Percentiles rank a stretch among this genome's conserved stretches.
phyloP scores from a whole-genome alignment of 371 early-diverging fungal species.

The Blastocladiella emersonii region DNA sequence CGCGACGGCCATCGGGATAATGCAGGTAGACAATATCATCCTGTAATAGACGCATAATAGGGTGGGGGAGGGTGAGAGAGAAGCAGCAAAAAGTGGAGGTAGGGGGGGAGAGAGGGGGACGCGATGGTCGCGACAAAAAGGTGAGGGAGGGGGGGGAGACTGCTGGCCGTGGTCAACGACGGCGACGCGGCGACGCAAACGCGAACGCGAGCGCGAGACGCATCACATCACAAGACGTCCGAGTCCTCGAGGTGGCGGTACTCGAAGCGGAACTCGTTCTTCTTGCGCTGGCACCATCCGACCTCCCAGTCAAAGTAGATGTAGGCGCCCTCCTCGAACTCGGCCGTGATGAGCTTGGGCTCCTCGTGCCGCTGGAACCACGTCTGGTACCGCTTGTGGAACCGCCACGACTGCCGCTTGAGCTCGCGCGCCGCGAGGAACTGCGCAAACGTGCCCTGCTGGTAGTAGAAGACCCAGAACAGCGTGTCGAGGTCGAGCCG shows the following conservation, averaged over 20 bases:
- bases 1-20: too few relatives aligned
- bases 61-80: too few relatives aligned
- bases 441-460: conserved; percentile 92
- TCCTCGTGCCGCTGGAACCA: conserved; percentile 99
- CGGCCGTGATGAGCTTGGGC: conserved; percentile 90
- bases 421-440: conserved; percentile 91
- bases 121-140: too few relatives aligned
- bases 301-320: conserved; percentile 98
- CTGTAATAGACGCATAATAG: too few relatives aligned
- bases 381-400: conserved; percentile 95
- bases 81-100: too few relatives aligned
- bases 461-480: conserved; percentile 98
- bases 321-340: conserved; percentile 97
- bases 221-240: not conserved
- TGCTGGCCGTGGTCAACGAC: too few relatives aligned
- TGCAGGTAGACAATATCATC: too few relatives aligned
- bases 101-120: too few relatives aligned
- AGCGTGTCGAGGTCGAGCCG: conserved; percentile 93
- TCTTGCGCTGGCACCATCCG: conserved; percentile 95
- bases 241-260: conserved; percentile 73
- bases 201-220: too few relatives aligned
- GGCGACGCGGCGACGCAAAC: too few relatives aligned
- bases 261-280: conserved; percentile 87
- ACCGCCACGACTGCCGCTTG: conserved; percentile 96
- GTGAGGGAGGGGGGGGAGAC: too few relatives aligned